Evolutionary conservation across 345 rosid genomes (phyloP).

Genomic region (Balakata baccata): DNA sequence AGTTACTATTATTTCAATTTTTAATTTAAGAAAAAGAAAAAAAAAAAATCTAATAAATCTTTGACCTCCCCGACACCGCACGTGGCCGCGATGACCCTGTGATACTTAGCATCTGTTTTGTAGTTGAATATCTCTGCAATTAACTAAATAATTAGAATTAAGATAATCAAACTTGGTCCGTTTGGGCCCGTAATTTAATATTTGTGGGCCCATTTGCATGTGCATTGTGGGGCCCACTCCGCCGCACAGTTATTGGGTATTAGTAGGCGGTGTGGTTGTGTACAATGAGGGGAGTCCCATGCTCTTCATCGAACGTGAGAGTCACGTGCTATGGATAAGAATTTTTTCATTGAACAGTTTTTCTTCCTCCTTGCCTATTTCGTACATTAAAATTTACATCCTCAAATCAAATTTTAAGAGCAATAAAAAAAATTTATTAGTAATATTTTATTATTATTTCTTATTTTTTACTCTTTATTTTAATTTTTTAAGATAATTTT

Average conservation of each 20-base stretch:
- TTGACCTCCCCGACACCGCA: constrained; percentile 35
- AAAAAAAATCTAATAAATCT: not conserved
- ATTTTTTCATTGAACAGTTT: no score
- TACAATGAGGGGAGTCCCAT: constrained; percentile 1
- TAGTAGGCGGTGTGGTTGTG: no score
- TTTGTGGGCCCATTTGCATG: not conserved
- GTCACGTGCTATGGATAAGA: constrained; percentile 4
- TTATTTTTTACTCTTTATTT: no score
- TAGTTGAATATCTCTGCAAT: not conserved
- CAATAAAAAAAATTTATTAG: no score
- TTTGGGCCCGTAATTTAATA: not conserved
- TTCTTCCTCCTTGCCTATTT: no score
- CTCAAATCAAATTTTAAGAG: no score
- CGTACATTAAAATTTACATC: no score
- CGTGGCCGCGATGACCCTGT: constrained; percentile 35
- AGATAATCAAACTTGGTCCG: not conserved
- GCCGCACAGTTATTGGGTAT: constrained; percentile 11
- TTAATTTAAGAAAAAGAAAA: not conserved
- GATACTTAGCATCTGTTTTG: not conserved
- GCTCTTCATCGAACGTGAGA: constrained; percentile 8
- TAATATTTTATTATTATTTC: no score
- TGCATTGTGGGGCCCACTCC: constrained; percentile 8
- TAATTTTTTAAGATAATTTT: no score
- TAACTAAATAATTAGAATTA: not conserved
- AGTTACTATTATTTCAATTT: not conserved